These are phyloP conservation scores for Selaginella moellendorffii DNA, from an alignment of 75 land plant species.

Conservation along the genomic window DNA sequence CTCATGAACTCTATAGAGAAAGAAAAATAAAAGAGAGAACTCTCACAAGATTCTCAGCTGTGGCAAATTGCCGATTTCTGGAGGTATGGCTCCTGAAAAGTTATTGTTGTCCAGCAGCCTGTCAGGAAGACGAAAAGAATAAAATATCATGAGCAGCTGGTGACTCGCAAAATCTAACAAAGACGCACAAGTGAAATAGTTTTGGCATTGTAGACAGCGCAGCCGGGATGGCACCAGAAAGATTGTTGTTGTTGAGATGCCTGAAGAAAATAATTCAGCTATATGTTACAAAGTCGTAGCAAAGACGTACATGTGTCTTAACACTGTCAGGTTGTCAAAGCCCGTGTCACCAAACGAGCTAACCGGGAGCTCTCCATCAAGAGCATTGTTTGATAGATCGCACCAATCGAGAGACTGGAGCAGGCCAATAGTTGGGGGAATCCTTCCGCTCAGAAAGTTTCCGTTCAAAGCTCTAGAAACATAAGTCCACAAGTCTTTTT, in stretches of 20 bases:
- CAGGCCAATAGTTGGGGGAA: slow-evolving; percentile 49
- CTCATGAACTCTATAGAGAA: neutral
- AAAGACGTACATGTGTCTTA: neutral
- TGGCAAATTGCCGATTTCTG: slow-evolving; percentile 48
- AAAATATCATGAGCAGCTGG: neutral
- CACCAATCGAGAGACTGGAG: slow-evolving; percentile 34
- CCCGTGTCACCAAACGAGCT: too few relatives aligned
- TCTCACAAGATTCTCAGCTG: slow-evolving; percentile 33
- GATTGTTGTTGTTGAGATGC: neutral
- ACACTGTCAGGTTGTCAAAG: neutral
- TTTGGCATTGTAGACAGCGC: neutral
- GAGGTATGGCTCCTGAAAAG: slow-evolving; percentile 41
- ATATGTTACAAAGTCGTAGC: neutral
- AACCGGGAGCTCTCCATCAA: slow-evolving; percentile 34
- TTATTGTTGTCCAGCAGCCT: slow-evolving; percentile 51
- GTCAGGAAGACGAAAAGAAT: neutral
- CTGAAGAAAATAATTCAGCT: too few relatives aligned
- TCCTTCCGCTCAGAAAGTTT: slow-evolving; percentile 41
- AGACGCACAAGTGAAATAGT: slow-evolving; percentile 18
- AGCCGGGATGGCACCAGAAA: neutral
- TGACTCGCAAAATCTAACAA: too few relatives aligned
- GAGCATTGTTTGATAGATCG: slow-evolving; percentile 45
- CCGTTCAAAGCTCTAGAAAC: slow-evolving; percentile 17
- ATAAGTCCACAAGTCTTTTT: too few relatives aligned
- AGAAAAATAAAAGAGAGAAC: too few relatives aligned